Base-by-base conservation (phyloP, 1,284 basidiomycete species). In the Somion occarium region DNA sequence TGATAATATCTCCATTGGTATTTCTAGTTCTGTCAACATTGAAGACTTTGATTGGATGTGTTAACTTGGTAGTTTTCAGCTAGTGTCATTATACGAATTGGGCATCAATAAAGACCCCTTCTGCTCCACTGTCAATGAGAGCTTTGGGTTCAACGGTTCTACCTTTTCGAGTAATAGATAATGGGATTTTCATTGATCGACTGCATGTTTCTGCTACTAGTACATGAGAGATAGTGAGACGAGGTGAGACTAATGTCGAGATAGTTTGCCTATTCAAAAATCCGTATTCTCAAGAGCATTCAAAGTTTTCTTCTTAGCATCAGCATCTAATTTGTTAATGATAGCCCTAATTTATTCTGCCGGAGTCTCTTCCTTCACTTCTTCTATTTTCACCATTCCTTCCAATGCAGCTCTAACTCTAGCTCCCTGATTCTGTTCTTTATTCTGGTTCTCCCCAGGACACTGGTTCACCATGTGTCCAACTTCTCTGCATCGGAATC, bases 51-150 rank as follows among this genome's bases (percentile, higher is more conserved):
- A 65, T 50, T 1, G 59, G 50, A 0, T 44, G 3, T 0, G 58
- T 55, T 0, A 63, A 44, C 9, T 48, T 23, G 0, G 48, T 20
- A 0, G 44, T 22, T 9, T 9, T 9, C n/a, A 1, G 53, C 53
- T 53, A 48, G 1, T 57, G 51, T 3, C 47, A 53, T 46, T 53
- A 19, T 1, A 62, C 57, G 2, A 64, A 57, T 0, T 53, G 41
- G 1, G 41, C 5, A 41, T 62, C 49, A 4, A 67, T 58, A 12
- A 53, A 61, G 0, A 53, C 60, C 0, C 57, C 56, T 0, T 57
- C 65, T 23, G 54, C 56, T 0, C 63, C 57, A 9, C 59, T 61
- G 26, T 65, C 62, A 0, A 64, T 9, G 15, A 57, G 25, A 3
- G 45, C 24, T 15, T 41, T 11, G 22, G 9, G 4, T 46, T 46